Base-by-base conservation (phyloP, 1,284 basidiomycete genomes). In the Trametes pubescens region DNA sequence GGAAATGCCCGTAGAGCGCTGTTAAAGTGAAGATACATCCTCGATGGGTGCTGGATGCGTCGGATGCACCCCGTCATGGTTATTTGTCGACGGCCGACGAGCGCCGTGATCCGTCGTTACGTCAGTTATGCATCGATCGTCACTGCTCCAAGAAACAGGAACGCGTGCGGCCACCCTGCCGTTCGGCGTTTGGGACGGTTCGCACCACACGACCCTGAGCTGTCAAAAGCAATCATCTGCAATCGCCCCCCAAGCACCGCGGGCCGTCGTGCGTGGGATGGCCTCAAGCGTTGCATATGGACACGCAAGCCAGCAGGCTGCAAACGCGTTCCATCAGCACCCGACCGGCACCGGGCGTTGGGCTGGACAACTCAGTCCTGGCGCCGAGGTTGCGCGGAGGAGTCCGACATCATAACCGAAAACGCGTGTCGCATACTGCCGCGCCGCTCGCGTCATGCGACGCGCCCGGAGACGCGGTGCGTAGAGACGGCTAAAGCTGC, bases 191-290 rank as follows among this genome's bases (percentile, higher is more conserved):
- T 58, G 57, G 48, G 48, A 58, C 51, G 21, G 21, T 32, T 32
- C 46, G 24, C 37, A 34, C 21, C 22, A 2, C 48, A 32, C 18
- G 24, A 22, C 48, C 14, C 34, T 51, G 37, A 38, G 26, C 24
- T 22, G 43, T 34, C 48, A 51, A 18, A 34, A 37, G 37, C 57
- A 55, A 62, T 62, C 60, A 49, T 57, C 53, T 54, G 37, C 57
- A 55, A 62, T 62, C 60, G 44, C 60, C 53, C 57, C 43, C 35
- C 60, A 60, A 60, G 57, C 34, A 49, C 61, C 52, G 61, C 54
- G 48, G 49, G 29, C 29, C 29, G 29, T 32, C 18, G n/a, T 7
- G 32, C 32, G 29, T 21, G 29, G 26, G 35, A 58, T 43, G 22
- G 37, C 26, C 14, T n/a, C 38, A 29, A 44, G 22, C 11, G 16